A percentile compares a stretch with the other conserved stretches of the same genome.
Evolutionary conservation across 305 asterid species (phyloP).

Genomic region (Plantago rigida): DNA sequence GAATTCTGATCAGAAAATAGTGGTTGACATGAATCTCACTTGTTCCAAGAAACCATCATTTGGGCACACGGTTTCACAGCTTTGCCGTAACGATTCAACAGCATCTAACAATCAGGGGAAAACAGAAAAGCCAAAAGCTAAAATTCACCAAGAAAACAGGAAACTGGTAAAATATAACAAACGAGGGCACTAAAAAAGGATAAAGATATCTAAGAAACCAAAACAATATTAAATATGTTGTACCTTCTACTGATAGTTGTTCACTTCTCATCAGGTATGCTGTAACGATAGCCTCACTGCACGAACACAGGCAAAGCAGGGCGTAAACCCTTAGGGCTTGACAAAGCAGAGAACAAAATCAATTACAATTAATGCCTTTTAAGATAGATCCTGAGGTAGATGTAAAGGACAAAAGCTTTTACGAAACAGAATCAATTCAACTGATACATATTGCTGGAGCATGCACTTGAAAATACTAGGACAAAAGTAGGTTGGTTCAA

Average conservation of each 20-base stretch:
- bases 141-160: conserved; percentile 19
- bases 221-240: conserved; percentile 24
- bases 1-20: conserved; percentile 7
- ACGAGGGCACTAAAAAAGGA: background rate
- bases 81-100: conserved; percentile 64
- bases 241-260: conserved; percentile 79
- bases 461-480: too few species aligned
- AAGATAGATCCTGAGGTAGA: conserved; percentile 15
- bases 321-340: conserved; percentile 50
- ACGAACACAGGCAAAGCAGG: conserved; percentile 52
- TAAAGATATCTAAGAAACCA: conserved; percentile 14
- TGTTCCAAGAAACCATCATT: conserved; percentile 95
- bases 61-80: conserved; percentile 71
- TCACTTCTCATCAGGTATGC: conserved; percentile 97
- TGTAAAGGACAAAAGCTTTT: too few species aligned
- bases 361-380: conserved; percentile 33
- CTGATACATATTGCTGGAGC: too few species aligned
- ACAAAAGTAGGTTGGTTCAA: too few species aligned
- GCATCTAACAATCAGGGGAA: conserved; percentile 49
- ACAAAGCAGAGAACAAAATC: conserved; percentile 35
- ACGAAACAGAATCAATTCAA: too few species aligned
- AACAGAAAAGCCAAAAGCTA: conserved; percentile 10
- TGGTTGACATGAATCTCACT: conserved; percentile 38
- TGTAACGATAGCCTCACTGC: conserved; percentile 86
- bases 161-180: conserved; percentile 12